These are phyloP conservation scores for Penicillium pulvis DNA, from an alignment of 495 filamentous ascomycete species.

Conservation along the genomic window DNA sequence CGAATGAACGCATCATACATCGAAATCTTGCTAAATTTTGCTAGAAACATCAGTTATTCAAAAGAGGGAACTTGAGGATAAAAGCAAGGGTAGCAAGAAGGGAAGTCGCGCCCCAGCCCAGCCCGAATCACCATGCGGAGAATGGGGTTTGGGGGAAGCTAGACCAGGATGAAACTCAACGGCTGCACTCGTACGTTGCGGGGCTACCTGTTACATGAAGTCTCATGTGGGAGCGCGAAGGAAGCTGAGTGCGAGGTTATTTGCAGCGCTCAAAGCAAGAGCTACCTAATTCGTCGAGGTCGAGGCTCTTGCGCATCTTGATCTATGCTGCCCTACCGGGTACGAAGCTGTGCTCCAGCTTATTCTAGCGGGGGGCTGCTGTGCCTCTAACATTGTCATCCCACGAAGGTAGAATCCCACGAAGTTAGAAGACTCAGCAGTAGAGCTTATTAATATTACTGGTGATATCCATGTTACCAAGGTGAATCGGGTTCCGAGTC, in stretches of 20 bases:
- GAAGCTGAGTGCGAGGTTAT: slow-evolving; percentile 6
- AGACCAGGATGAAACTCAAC: slow-evolving; percentile 31
- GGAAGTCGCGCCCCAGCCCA: slow-evolving; percentile 14
- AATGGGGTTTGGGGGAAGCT: slow-evolving; percentile 14
- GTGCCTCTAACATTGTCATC: not conserved
- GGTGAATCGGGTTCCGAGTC: not conserved
- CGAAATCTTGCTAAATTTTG: too few relatives aligned
- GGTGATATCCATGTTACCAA: not conserved
- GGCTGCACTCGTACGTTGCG: slow-evolving; percentile 20
- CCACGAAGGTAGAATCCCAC: not conserved
- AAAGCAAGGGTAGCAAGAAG: not conserved
- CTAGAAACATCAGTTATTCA: slow-evolving; percentile 12
- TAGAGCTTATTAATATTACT: not conserved
- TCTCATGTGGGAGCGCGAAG: slow-evolving; percentile 17
- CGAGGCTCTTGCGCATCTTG: slow-evolving; percentile 12
- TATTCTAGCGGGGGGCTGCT: not conserved
- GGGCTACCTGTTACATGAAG: slow-evolving; percentile 6
- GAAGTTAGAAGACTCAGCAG: not conserved
- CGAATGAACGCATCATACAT: too few relatives aligned
- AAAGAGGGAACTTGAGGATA: not conserved
- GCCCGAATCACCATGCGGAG: slow-evolving; percentile 30
- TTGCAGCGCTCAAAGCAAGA: slow-evolving; percentile 17
- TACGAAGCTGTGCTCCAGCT: not conserved
- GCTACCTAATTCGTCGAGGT: slow-evolving; percentile 21
- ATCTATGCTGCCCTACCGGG: not conserved